phyloP scores from a whole-genome alignment of 2,329 filamentous ascomycete genomes.

The Cladobotryum mycophilum region DNA sequence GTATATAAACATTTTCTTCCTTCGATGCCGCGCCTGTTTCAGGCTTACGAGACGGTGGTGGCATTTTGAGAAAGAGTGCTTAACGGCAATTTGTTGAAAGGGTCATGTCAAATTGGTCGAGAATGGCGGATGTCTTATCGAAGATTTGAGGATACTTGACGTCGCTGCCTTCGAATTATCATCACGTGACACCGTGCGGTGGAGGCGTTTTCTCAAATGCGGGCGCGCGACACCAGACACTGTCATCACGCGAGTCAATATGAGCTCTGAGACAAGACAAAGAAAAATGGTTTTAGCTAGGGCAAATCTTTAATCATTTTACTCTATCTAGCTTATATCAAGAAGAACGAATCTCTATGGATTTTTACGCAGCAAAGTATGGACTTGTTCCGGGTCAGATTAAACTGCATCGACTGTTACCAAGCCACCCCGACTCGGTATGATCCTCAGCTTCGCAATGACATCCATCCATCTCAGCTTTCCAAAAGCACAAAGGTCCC shows the following conservation, averaged over 20 bases:
- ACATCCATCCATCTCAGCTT: slow-evolving; percentile 51
- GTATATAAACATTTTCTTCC: slow-evolving; percentile 97
- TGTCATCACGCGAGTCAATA: too few relatives aligned
- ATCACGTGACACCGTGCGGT: neutral
- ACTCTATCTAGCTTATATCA: too few relatives aligned
- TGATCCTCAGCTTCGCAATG: slow-evolving; percentile 70
- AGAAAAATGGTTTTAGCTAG: too few relatives aligned
- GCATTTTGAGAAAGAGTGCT: slow-evolving; percentile 3
- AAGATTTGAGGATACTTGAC: neutral
- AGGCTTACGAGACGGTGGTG: slow-evolving; percentile 27
- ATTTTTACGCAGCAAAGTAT: slow-evolving; percentile 20
- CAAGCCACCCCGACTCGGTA: slow-evolving; percentile 71
- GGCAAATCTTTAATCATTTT: too few relatives aligned
- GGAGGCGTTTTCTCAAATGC: neutral
- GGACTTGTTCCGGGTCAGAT: slow-evolving; percentile 77
- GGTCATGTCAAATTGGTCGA: neutral
- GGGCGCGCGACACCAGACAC: too few relatives aligned
- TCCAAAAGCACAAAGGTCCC: slow-evolving; percentile 68
- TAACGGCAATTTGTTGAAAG: neutral
- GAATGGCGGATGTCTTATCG: neutral
- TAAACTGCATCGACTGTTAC: slow-evolving; percentile 96
- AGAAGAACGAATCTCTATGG: neutral
- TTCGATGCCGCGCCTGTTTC: slow-evolving; percentile 49
- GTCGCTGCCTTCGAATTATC: neutral
- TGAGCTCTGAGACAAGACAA: too few relatives aligned